Percentiles rank a stretch among this genome's conserved stretches.
Evolutionary conservation across 805 yeast species (phyloP).

Genomic region (Yarrowia keelungensis): DNA sequence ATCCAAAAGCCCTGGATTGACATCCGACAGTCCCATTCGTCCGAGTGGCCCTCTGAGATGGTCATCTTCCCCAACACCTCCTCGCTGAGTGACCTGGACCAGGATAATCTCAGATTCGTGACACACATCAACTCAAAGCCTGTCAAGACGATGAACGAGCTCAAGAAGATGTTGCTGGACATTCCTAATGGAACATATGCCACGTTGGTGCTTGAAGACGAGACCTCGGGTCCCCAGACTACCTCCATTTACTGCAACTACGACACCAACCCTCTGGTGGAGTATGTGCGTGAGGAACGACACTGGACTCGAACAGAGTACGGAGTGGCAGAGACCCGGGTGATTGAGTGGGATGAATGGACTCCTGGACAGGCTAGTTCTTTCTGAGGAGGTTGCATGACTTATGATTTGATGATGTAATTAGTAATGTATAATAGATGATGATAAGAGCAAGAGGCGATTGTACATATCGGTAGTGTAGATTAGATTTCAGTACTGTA

Average conservation of each 20-base stretch:
- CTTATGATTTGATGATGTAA: too few relatives aligned
- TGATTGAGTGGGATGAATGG: conserved; percentile 38
- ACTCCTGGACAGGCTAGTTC: neutral
- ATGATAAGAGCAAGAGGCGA: too few relatives aligned
- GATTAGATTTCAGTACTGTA: too few relatives aligned
- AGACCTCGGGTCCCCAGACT: conserved; percentile 83
- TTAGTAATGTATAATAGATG: too few relatives aligned
- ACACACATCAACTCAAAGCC: conserved; percentile 82
- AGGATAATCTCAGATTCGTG: conserved; percentile 69
- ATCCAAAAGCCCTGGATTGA: conserved; percentile 87
- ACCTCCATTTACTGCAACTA: conserved; percentile 80
- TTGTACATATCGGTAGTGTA: too few relatives aligned
- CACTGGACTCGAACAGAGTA: conserved; percentile 33
- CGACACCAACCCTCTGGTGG: conserved; percentile 72
- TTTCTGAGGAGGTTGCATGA: neutral
- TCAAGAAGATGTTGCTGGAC: conserved; percentile 63
- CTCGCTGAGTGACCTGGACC: conserved; percentile 82
- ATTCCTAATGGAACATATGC: conserved; percentile 80
- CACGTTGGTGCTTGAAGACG: conserved; percentile 76
- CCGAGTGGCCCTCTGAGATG: conserved; percentile 67
- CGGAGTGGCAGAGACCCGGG: conserved; percentile 12
- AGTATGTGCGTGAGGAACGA: conserved; percentile 52
- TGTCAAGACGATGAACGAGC: conserved; percentile 70
- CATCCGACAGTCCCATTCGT: conserved; percentile 75
- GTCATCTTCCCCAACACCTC: conserved; percentile 69